Conservation (phyloP, 805 yeast genomes). For the Brettanomyces custersianus region DNA sequence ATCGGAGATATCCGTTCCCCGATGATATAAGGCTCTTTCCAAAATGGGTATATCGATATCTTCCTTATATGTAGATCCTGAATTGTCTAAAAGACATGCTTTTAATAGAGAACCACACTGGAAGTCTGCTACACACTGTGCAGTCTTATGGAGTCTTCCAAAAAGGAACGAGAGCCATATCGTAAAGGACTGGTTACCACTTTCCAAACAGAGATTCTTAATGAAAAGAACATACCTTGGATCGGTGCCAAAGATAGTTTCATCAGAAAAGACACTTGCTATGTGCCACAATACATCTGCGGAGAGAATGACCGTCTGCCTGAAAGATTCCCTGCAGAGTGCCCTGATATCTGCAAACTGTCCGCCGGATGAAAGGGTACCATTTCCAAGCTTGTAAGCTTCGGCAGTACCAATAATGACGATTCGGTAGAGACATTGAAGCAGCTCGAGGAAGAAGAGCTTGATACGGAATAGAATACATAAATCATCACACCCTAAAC, state of each 20-base stretch:
- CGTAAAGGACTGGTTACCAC: background rate
- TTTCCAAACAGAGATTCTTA: background rate
- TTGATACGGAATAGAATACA: background rate
- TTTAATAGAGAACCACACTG: background rate
- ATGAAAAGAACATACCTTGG: background rate
- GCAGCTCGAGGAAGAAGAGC: background rate
- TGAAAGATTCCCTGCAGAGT: background rate
- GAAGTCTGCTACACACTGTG: background rate
- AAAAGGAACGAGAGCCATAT: conserved; percentile 1
- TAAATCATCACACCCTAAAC: background rate
- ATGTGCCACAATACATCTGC: background rate
- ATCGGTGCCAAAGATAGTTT: background rate
- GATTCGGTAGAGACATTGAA: background rate
- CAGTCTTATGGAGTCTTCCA: background rate
- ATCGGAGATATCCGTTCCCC: background rate
- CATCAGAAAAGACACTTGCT: background rate
- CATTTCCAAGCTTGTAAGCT: too few relatives aligned
- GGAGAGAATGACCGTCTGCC: background rate
- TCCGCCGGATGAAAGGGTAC: too few relatives aligned
- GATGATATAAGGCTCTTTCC: background rate
- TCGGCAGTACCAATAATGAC: background rate
- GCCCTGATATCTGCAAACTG: too few relatives aligned
- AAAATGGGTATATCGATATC: background rate
- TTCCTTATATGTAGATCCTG: background rate
- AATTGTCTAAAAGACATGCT: background rate